Evolutionary conservation across 345 rosid genomes (phyloP), one percentile per base, ranked within the genome.

Genomic region (Salix caprea): DNA sequence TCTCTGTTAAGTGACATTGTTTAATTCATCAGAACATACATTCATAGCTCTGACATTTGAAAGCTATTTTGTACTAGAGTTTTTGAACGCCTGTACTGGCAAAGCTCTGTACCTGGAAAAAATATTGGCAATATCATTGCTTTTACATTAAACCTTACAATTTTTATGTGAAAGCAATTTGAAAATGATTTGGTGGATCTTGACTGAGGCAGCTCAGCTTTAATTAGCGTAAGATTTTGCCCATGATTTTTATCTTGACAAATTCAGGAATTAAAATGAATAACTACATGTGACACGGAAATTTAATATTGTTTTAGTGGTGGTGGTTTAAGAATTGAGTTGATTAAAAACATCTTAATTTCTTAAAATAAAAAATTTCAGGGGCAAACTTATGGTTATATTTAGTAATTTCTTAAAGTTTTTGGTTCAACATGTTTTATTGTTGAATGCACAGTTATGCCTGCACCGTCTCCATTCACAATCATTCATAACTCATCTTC

Each of bases 11-110:
- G 48, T 70, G 72, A 42, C 67, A 24, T 15, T 13, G 44, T 70
- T 26, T 62, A 64, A 12, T 76, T 78, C 73, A 48, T 72, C 42
- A 10, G 78, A n/a, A 75, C 26, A 18, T 44, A 44, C 44, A 64
- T 44, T 42, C 19, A 54, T 23, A 13, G 16, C 5, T 32, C 48
- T 21, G 6, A 65, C 28, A 4, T 54, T 36, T 37, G 26, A n/a
- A 26, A 52, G 28, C n/a, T 75, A 21, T 15, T 46, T 67, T 23
- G 12, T 7, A 19, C 30, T 24, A 23, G 24, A 23, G 54, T 28
- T 36, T 37, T 21, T 52, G n/a, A 54, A 66, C 37, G n/a, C 34
- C 30, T 50, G 60, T 65, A 23, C 14, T n/a, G 13, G 4, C n/a
- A 2, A 28, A 46, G 26, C 50, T 32, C 23, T 8, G 46, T 6